Evolutionary conservation across 768 basidiomycete genomes (phyloP).

Genomic region (Naganishia randhawae): DNA sequence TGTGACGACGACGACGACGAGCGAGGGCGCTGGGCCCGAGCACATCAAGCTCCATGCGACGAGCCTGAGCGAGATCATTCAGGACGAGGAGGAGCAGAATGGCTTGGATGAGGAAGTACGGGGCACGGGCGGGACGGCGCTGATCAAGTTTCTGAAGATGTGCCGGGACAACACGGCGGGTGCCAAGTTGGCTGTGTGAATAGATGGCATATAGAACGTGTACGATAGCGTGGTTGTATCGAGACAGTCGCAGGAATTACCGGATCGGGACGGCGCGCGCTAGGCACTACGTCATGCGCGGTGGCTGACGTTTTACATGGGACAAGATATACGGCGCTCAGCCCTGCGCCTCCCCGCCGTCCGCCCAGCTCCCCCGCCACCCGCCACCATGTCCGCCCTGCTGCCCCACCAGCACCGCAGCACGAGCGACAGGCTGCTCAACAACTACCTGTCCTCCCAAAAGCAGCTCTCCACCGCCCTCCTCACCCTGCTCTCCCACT

Average conservation of each 20-base stretch:
- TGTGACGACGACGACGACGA: constrained; percentile 26
- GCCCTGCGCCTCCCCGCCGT: background rate
- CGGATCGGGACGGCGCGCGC: background rate
- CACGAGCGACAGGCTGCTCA: constrained; percentile 46
- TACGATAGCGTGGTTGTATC: background rate
- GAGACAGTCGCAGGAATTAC: background rate
- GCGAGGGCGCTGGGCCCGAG: constrained; percentile 19
- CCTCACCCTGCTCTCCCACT: constrained; percentile 48
- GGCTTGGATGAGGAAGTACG: constrained; percentile 55
- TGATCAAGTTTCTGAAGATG: constrained; percentile 77
- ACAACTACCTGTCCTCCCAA: constrained; percentile 50
- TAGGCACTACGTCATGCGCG: background rate
- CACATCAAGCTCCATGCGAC: background rate
- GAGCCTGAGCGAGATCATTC: constrained; percentile 23
- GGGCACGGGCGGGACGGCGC: constrained; percentile 85
- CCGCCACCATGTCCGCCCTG: constrained; percentile 40
- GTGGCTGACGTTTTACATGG: background rate
- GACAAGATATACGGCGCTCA: background rate
- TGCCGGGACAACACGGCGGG: constrained; percentile 75
- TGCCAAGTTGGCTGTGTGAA: constrained; percentile 10
- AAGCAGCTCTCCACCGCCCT: constrained; percentile 45
- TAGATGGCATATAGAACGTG: background rate
- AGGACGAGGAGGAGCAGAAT: constrained; percentile 30
- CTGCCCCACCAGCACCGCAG: constrained; percentile 48
- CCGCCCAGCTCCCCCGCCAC: background rate